These are phyloP conservation scores for Penicillium cataractarum DNA, from an alignment of 495 filamentous ascomycete genomes.

Conservation along the genomic window DNA sequence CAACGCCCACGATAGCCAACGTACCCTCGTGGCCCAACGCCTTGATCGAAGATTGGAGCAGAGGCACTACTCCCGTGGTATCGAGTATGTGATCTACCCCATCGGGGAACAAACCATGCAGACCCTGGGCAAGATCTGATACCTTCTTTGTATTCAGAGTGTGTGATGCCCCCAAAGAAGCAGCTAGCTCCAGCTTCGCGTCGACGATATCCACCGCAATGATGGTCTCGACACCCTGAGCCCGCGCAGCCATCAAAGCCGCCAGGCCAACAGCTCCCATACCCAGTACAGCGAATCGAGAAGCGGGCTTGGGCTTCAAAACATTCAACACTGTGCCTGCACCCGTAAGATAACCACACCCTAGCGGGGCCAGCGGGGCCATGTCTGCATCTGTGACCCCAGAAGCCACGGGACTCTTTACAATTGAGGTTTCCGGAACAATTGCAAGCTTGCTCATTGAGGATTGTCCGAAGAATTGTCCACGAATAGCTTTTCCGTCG, in stretches of 20 bases:
- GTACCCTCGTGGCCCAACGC: conserved; percentile 40
- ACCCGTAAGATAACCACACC: conserved; percentile 53
- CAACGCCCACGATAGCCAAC: conserved; percentile 48
- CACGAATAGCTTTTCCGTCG: conserved; percentile 34
- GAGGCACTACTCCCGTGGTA: conserved; percentile 40
- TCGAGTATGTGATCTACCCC: conserved; percentile 47
- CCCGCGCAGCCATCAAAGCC: conserved; percentile 39
- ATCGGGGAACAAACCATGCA: conserved; percentile 30
- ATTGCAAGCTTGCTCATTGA: conserved; percentile 44
- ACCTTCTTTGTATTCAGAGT: conserved; percentile 37
- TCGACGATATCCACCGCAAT: conserved; percentile 51
- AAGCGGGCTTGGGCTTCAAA: conserved; percentile 28
- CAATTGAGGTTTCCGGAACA: conserved; percentile 32
- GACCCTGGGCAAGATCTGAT: conserved; percentile 27
- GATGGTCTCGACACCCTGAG: conserved; percentile 29
- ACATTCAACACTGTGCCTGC: conserved; percentile 48
- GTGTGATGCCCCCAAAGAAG: conserved; percentile 47
- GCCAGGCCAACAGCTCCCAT: conserved; percentile 49
- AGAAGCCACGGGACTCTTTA: conserved; percentile 26
- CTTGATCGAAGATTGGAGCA: conserved; percentile 38
- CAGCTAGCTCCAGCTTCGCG: conserved; percentile 43
- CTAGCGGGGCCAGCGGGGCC: conserved; percentile 43
- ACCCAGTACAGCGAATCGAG: conserved; percentile 41
- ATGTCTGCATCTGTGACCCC: conserved; percentile 28
- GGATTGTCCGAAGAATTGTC: conserved; percentile 51